Percentiles rank a stretch among this genome's conserved stretches.
phyloP scores from a whole-genome alignment of 805 yeast genomes.

The Saccharomycopsis sp. region DNA sequence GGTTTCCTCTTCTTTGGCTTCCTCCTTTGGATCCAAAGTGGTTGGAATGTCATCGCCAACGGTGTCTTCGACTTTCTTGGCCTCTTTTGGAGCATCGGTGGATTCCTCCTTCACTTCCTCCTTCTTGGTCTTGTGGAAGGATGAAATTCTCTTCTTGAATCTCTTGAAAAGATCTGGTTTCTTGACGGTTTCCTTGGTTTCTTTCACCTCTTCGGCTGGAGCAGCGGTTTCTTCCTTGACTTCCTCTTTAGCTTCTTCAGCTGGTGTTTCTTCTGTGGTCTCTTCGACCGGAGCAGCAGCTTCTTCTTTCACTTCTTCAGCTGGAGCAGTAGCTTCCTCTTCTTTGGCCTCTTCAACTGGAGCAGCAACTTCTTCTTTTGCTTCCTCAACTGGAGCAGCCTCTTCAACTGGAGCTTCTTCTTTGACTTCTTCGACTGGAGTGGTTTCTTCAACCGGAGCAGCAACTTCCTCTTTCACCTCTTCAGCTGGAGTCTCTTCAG shows the following conservation, averaged over 20 bases:
- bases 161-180: not conserved
- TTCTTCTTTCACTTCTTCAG: constrained; percentile 6
- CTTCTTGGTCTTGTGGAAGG: constrained; percentile 1
- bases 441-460: constrained; percentile 18
- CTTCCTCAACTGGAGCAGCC: constrained; percentile 8
- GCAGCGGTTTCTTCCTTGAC: constrained; percentile 9
- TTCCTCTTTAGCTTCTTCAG: constrained; percentile 22
- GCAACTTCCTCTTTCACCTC: constrained; percentile 18
- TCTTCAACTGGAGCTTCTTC: constrained; percentile 21
- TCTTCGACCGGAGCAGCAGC: constrained; percentile 18
- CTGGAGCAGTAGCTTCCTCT: constrained; percentile 18
- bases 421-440: constrained; percentile 6
- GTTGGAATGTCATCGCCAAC: constrained; percentile 9
- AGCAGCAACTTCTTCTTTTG: constrained; percentile 16
- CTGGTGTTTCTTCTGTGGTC: constrained; percentile 20
- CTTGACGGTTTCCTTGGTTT: not conserved
- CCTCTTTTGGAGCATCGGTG: constrained; percentile 4
- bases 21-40: constrained; percentile 18
- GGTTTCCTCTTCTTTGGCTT: constrained; percentile 6
- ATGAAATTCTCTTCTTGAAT: not conserved
- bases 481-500: constrained; percentile 12
- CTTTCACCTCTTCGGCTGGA: constrained; percentile 2
- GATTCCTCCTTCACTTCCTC: not conserved
- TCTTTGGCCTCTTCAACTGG: constrained; percentile 11
- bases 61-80: constrained; percentile 18